Evolutionary conservation across 2,329 filamentous ascomycete species (phyloP), one percentile per base, ranked within the genome.

Genomic region (Fusarium irregulare): DNA sequence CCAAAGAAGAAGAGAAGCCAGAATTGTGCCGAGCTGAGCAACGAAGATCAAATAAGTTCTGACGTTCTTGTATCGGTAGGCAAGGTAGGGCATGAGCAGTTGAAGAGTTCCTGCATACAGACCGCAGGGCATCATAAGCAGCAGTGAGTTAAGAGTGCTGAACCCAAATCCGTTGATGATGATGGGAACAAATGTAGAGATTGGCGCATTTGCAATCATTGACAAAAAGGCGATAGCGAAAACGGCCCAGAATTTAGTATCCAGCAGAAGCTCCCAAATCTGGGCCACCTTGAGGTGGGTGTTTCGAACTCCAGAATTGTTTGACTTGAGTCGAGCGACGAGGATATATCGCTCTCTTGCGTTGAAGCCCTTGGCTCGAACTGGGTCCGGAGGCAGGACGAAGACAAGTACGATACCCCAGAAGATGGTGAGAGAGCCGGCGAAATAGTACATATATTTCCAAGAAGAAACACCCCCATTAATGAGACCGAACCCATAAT

Each of bases 401-500:
- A 82, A 79, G 42, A 78, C 70, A 14, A 84, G 75, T 2, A 79
- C 56, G 10, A 81, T 64, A 0, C 78, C 80, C 81, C 81, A 83
- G 8, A 78, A 34, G 7, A 83, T 76, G 1, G 82, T 84, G 13
- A 84, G 61, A 3, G 73, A 67, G 12, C 81, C 82, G 3, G 71
- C 34, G 23, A 74, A 69, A 34, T 71, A 72, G 30, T 73, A 75
- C 72, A 75, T 75, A 18, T 73, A 73, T 45, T 40, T 53, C 73
- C 73, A 75, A 2, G 80, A 77, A 4, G 77, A 78, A 9, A 80
- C 66, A 2, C 75, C 70, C 18, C 80, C 80, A 21, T 78, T 75
- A 59, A 85, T 79, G 11, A 81, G 80, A 2, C 83, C 84, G 5
- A 86, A 73, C 6, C 80, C 84, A 61, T 84, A 86, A 75, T 84